Base-by-base conservation (phyloP, 352 stramenopile species). In the Pythium aristosporum region DNA sequence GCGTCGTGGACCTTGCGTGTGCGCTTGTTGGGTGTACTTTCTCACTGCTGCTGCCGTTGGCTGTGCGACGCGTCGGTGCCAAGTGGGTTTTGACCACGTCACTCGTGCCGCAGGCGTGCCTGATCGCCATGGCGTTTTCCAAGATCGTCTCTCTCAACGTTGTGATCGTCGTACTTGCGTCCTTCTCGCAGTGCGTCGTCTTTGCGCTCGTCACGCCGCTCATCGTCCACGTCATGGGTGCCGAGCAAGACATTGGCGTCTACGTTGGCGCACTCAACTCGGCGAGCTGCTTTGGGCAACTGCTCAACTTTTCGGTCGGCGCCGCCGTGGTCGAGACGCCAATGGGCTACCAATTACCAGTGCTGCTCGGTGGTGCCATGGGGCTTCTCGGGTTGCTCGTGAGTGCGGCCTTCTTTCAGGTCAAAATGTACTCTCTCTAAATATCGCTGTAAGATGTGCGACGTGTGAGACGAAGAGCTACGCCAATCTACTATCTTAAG, bases 71-170 rank as follows among this genome's bases (percentile, higher is more conserved):
- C n/a, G 63, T 85, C 37, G 75, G 77, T 25, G 72, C 63, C 41
- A 70, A 70, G 21, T 67, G 58, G 48, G 68, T 79, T 1, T 20
- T 82, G 7, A 60, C 65, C 3, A 21, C 53, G 7, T 57, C 61
- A 8, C 63, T 68, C 2, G 60, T 84, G 34, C 77, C 77, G 42
- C 79, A 87, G 68, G 63, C 65, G n/a, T 55, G 76, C 3, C 54
- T 88, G 12, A 81, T 83, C 46, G 42, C 72, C 53, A 74, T 87
- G 69, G 74, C 78, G 13, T 87, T 71, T 58, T 70, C 60, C 12
- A 74, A 52, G 30, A 68, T 49, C 46, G 68, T 76, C 10, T 68
- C 61, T 0, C 55, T 84, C 57, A 70, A 75, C 61, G 62, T 84
- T 10, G 61, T 76, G 30, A 50, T 80, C 12, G 72, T 85, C 16